Conservation (phyloP, 768 basidiomycete species). For the Podaxis sp. region DNA sequence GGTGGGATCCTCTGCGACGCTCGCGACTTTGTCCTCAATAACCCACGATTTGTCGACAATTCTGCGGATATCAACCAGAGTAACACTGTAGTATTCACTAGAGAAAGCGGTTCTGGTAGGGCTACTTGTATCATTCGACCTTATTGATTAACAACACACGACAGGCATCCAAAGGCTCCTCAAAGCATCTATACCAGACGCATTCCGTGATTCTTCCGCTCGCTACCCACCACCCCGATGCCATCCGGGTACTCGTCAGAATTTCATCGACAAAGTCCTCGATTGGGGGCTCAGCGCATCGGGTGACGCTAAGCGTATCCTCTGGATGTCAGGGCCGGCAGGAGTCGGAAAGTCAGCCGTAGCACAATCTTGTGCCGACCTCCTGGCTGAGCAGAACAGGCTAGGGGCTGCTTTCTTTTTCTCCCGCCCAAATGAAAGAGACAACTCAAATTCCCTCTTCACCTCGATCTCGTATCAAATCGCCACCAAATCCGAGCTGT, state of each 20-base stretch:
- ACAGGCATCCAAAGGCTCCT: neutral
- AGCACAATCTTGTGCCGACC: neutral
- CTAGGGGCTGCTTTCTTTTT: conserved; percentile 5
- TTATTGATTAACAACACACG: neutral
- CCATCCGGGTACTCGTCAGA: neutral
- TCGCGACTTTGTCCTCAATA: neutral
- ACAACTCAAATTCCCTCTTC: neutral
- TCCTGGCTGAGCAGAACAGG: neutral
- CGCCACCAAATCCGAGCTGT: neutral
- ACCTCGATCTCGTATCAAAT: conserved; percentile 1
- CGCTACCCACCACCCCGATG: neutral
- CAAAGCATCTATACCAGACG: neutral
- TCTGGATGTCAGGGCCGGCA: conserved; percentile 1
- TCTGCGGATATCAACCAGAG: neutral
- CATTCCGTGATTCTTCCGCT: neutral
- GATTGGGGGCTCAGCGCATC: neutral
- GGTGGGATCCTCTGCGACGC: neutral
- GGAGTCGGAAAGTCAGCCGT: neutral
- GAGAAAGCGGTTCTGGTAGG: neutral
- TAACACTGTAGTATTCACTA: neutral
- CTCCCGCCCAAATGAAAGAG: neutral
- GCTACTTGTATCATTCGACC: neutral
- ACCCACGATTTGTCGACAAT: neutral
- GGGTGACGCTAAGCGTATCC: neutral
- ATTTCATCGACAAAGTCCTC: neutral